Conservation (phyloP, 192 early-diverging fungal species). For the Pilaira anomala region DNA sequence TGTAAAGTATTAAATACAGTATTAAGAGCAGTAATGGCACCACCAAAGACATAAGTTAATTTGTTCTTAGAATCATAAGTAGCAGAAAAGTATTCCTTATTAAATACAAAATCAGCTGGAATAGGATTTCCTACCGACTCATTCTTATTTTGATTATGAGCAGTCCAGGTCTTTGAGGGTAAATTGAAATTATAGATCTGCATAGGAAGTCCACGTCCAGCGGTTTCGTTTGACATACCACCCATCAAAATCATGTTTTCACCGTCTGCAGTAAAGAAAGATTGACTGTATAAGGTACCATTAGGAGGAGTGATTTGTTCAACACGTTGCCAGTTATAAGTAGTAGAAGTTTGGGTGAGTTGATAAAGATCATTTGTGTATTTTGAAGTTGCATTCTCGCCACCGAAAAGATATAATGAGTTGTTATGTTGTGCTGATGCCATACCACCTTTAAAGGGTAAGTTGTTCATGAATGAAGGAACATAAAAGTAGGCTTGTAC, state of each 20-base stretch:
- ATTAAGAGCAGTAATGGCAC: neutral
- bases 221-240: slow-evolving; percentile 1
- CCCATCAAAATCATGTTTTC: slow-evolving; percentile 16
- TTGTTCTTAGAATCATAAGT: slow-evolving; percentile 4
- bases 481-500: slow-evolving; percentile 27
- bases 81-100: slow-evolving; percentile 19
- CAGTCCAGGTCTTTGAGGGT: slow-evolving; percentile 8
- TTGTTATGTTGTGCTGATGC: slow-evolving; percentile 17
- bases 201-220: neutral
- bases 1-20: slow-evolving; percentile 17
- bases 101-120: slow-evolving; percentile 1
- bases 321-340: slow-evolving; percentile 17
- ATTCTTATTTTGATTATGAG: neutral
- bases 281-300: slow-evolving; percentile 11
- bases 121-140: neutral
- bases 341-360: slow-evolving; percentile 11
- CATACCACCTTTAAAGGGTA: slow-evolving; percentile 30
- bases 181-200: slow-evolving; percentile 18
- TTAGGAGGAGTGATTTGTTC: slow-evolving; percentile 15
- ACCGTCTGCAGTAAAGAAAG: slow-evolving; percentile 12
- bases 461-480: slow-evolving; percentile 8
- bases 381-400: slow-evolving; percentile 13
- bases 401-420: slow-evolving; percentile 24
- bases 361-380: slow-evolving; percentile 26
- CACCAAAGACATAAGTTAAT: slow-evolving; percentile 26